Base-by-base conservation (phyloP, 495 filamentous ascomycete species). In the Evansstolkia leycettana region DNA sequence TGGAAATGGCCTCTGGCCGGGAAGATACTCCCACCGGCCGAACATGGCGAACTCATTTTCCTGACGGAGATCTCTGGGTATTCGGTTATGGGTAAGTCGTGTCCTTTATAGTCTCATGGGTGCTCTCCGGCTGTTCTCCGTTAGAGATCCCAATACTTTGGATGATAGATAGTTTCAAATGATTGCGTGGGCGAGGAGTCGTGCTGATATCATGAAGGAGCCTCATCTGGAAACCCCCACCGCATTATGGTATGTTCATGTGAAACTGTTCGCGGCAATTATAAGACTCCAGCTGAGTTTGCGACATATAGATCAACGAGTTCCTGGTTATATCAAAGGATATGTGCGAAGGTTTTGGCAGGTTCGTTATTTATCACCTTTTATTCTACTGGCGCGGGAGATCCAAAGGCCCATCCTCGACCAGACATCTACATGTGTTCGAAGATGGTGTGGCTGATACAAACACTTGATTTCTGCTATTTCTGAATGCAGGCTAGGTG, bases 261-360 rank as follows among this genome's bases (percentile, higher is more conserved):
- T 10, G 11, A n/a, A n/a, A n/a, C n/a, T n/a, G n/a, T n/a, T 35
- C 30, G 13, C 17, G 27, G 8, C 12, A 24, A 15, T 33, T 33
- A 28, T 19, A 25, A 25, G 17, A 26, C 17, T 27, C 11, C 12
- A 32, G 13, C 24, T n/a, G 3, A n/a, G 23, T 40, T 40, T 10
- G 33, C 37, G 18, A 27, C 28, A 17, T 40, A 29, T 40, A 94
- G 89, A 95, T 45, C 73, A 73, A 43, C 70, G 87, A 34, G 65
- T 95, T 8, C 86, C 90, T 1, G 90, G 90, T 5, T 96, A 85
- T 65, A 85, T 98, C 29, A 78, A 75, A 42, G 86, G 87, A 45
- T 99, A 95, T 55, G 90, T 96, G 28, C 80, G 90, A 33, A 72
- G 90, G 16, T 99, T 99, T 56, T 99, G 90, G 90, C 90, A 99